Conservation (phyloP, 345 rosid species). For the Excoecaria cochinchinensis region DNA sequence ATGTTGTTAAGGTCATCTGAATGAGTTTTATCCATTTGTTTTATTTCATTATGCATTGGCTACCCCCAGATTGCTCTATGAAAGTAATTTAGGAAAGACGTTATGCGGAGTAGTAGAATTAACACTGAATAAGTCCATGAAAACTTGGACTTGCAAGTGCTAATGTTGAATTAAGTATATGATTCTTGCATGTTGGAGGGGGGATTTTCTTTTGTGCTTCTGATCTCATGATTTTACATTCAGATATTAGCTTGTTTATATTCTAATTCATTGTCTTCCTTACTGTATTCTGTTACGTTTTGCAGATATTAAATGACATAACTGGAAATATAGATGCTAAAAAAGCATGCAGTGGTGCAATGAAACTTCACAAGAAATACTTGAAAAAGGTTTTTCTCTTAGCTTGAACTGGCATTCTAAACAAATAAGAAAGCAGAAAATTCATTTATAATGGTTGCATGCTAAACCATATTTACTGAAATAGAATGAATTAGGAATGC, state of each 20-base stretch:
- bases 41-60: not conserved
- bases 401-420: not conserved
- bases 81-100: not conserved
- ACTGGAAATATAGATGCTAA: conserved; percentile 92
- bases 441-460: not conserved
- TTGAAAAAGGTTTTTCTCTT: conserved; percentile 57
- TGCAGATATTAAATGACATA: conserved; percentile 83
- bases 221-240: not conserved
- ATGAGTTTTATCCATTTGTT: conserved; percentile 9
- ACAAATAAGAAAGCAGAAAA: not conserved
- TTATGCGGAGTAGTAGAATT: not conserved
- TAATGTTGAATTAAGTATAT: not conserved
- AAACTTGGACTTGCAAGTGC: not conserved
- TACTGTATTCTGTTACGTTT: conserved; percentile 1
- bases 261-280: not conserved
- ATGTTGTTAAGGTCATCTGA: conserved; percentile 74
- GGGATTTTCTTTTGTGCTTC: not conserved
- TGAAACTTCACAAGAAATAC: conserved; percentile 97
- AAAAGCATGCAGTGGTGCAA: conserved; percentile 84
- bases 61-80: not conserved
- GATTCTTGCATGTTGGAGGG: not conserved
- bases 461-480: not conserved
- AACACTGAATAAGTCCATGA: not conserved
- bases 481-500: not conserved
- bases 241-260: not conserved